A percentile compares a stretch with the other conserved stretches of the same genome.
Conservation (phyloP, 202 grass and related monocot genomes). For the Setaria viridis region DNA sequence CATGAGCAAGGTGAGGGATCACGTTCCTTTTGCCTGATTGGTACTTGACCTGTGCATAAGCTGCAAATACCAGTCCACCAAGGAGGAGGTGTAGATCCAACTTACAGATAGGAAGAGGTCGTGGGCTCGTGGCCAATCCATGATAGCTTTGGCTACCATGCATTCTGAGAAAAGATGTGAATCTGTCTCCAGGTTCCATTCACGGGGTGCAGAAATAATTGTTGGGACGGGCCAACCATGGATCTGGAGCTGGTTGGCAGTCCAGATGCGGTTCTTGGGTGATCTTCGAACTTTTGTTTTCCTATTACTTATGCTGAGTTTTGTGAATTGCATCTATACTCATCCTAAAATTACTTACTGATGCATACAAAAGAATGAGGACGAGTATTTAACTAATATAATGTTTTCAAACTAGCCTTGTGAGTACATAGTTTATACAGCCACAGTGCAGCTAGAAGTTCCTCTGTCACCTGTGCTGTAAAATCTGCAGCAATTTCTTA, state of each 20-base stretch:
- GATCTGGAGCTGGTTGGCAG: neutral
- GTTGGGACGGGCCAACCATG: neutral
- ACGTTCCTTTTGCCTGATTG: neutral
- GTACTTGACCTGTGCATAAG: neutral
- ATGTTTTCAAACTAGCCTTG: neutral
- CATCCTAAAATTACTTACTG: neutral
- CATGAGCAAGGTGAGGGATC: neutral
- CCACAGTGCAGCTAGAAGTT: neutral
- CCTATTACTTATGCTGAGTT: neutral
- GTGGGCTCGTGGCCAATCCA: neutral
- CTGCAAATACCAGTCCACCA: neutral
- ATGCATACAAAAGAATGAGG: conserved; percentile 5
- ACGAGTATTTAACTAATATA: conserved; percentile 14
- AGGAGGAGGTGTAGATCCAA: neutral
- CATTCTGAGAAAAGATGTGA: neutral
- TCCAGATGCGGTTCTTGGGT: neutral
- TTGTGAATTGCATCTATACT: neutral
- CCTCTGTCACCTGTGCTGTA: neutral
- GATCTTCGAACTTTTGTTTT: neutral
- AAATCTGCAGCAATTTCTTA: conserved; percentile 24
- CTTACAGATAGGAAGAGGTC: neutral
- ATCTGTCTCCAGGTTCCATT: neutral
- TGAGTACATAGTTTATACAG: conserved; percentile 12
- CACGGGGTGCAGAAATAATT: neutral
- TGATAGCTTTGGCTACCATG: neutral